Evolutionary conservation across 768 basidiomycete genomes (phyloP).

Genomic region (Rhodotorula paludigena): DNA sequence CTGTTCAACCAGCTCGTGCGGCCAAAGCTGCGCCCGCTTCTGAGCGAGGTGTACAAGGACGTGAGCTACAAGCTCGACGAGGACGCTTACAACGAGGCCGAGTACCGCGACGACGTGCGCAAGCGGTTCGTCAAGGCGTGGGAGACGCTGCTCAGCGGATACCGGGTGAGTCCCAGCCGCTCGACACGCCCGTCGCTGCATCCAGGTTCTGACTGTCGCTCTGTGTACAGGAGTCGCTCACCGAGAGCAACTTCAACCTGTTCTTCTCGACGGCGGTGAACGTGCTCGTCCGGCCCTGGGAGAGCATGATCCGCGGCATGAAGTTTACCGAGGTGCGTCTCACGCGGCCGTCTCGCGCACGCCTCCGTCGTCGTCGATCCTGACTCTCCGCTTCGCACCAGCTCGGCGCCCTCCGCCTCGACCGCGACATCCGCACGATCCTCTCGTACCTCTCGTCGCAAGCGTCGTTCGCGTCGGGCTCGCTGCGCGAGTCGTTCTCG

Average conservation of each 20-base stretch:
- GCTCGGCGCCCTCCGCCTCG: slow-evolving; percentile 94
- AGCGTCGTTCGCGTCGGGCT: slow-evolving; percentile 76
- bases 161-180: slow-evolving; percentile 58
- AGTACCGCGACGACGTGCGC: slow-evolving; percentile 75
- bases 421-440: slow-evolving; percentile 81
- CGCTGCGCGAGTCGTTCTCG: slow-evolving; percentile 73
- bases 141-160: slow-evolving; percentile 79
- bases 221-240: slow-evolving; percentile 65
- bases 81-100: slow-evolving; percentile 72
- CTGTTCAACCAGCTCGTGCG: slow-evolving; percentile 91
- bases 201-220: background rate
- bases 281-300: slow-evolving; percentile 88
- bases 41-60: slow-evolving; percentile 85
- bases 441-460: slow-evolving; percentile 78
- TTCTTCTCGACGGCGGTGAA: slow-evolving; percentile 83
- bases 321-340: slow-evolving; percentile 76
- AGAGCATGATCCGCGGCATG: slow-evolving; percentile 72
- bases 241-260: slow-evolving; percentile 76
- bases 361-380: background rate
- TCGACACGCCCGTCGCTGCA: background rate
- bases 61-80: slow-evolving; percentile 84
- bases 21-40: slow-evolving; percentile 74
- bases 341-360: background rate
- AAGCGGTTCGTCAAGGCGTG: slow-evolving; percentile 87
- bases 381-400: slow-evolving; percentile 44